phyloP scores from a whole-genome alignment of 495 filamentous ascomycete genomes.

The Daldinia grandis region DNA sequence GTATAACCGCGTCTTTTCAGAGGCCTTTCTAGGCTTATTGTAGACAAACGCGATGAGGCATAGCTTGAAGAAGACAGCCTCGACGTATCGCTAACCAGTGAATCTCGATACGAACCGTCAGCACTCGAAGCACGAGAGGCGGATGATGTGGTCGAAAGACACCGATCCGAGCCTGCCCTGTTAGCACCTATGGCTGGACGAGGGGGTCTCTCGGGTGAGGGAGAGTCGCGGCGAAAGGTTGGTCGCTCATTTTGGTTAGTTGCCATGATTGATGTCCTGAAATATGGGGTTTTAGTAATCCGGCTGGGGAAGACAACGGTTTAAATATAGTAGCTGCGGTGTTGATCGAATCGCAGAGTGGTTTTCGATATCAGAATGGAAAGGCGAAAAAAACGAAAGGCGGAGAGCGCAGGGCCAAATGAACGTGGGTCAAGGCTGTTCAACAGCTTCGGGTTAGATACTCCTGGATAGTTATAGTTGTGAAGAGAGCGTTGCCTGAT shows the following conservation, averaged over 20 bases:
- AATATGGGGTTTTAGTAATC: constrained; percentile 1
- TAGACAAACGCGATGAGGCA: constrained; percentile 56
- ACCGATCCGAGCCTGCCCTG: constrained; percentile 69
- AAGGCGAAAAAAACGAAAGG: constrained; percentile 7
- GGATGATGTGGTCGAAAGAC: constrained; percentile 79
- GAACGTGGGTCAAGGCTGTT: constrained; percentile 28
- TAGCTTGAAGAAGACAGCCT: constrained; percentile 60
- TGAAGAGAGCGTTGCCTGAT: constrained; percentile 16
- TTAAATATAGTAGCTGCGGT: constrained; percentile 1
- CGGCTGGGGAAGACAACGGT: background rate
- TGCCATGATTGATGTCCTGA: constrained; percentile 44
- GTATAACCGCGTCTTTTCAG: constrained; percentile 83
- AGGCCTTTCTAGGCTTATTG: constrained; percentile 52
- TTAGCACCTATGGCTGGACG: constrained; percentile 70
- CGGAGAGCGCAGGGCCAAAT: constrained; percentile 17
- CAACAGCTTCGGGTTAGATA: constrained; percentile 37
- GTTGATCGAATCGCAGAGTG: constrained; percentile 18
- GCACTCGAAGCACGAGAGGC: constrained; percentile 63
- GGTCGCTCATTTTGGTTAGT: constrained; percentile 47
- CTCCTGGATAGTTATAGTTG: constrained; percentile 15
- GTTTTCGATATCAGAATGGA: constrained; percentile 12
- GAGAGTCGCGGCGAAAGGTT: constrained; percentile 57
- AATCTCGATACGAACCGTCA: constrained; percentile 66
- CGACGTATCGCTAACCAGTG: constrained; percentile 59
- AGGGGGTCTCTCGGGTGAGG: constrained; percentile 72